A percentile compares a stretch with the other conserved stretches of the same genome.
These are phyloP conservation scores for Penicillium sp. DNA, from an alignment of 2,329 filamentous ascomycete species.

Conservation along the genomic window DNA sequence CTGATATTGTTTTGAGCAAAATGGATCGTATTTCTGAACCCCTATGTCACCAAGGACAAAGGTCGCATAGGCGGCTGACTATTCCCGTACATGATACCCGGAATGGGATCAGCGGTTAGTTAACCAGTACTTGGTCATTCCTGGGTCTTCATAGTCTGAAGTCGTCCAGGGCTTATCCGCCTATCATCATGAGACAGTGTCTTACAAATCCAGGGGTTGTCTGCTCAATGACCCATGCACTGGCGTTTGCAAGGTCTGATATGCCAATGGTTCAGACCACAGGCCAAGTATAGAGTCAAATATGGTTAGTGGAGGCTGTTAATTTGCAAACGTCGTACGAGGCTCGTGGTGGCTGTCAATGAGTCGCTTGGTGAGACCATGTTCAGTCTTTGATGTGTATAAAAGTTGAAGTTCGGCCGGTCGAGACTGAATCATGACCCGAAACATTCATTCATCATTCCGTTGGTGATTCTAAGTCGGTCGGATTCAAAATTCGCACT, in stretches of 20 bases:
- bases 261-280: neutral
- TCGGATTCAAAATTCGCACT: neutral
- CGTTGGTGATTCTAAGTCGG: neutral
- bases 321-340: neutral
- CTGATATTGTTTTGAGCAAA: neutral
- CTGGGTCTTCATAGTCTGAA: neutral
- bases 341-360: neutral
- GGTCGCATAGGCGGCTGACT: neutral
- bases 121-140: neutral
- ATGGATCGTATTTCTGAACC: neutral
- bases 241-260: neutral
- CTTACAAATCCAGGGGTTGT: neutral
- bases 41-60: neutral
- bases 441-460: conserved; percentile 3
- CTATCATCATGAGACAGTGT: neutral
- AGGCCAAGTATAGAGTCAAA: too few relatives aligned
- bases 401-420: neutral
- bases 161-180: neutral
- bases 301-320: neutral
- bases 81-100: neutral
- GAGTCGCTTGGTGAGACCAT: neutral
- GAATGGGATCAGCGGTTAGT: neutral
- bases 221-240: neutral
- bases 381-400: neutral
- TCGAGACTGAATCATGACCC: neutral